Base-by-base conservation (phyloP, 495 filamentous ascomycete species). In the Penicillium lividum region DNA sequence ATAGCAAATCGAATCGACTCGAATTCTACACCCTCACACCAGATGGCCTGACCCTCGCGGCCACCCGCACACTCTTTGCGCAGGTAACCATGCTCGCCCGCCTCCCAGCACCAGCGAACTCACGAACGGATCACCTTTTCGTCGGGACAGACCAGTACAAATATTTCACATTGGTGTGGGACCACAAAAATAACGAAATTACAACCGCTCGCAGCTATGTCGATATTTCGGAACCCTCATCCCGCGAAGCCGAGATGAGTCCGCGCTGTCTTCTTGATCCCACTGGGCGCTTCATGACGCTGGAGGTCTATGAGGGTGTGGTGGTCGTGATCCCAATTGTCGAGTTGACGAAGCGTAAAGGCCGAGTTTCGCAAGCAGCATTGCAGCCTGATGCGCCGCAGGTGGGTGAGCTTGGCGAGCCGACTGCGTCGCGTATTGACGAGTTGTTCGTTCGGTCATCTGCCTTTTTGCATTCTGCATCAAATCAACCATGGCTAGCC, bases 111-210 rank as follows among this genome's bases (percentile, higher is more conserved):
- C 94, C 93, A 11, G 80, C 82, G 18, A 81, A 88, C 63, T 83
- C 89, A 16, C 67, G 76, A 5, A 93, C 87, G 8, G 92, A 97
- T 61, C 85, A 98, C 62, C 84, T 99, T 62, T 96, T 99, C 68
- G 81, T 99, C 59, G 93, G 90, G 33, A 97, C 94, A 10, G 88
- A 96, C 66, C 86, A 90, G 53, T 90, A 87, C 64, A 86, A 88
- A 57, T 97, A 96, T 73, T 96, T 97, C 68, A 94, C 91, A 6
- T 72, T 96, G 15, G 84, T 80, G 0, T 99, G 94, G 94, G 87
- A 97, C 72, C 58, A 77, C 11, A 65, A 81, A 8, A 79, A 69
- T n/a, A 75, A 77, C 25, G 76, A 81, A 58, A 73, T 96, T 1
- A 81, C 82, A 30, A 95, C 91, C 15, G 79, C 89, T 40, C 83